A percentile compares a stretch with the other conserved stretches of the same genome.
Evolutionary conservation across 441 rosid genomes (phyloP).

Genomic region (Jatropha multifida): DNA sequence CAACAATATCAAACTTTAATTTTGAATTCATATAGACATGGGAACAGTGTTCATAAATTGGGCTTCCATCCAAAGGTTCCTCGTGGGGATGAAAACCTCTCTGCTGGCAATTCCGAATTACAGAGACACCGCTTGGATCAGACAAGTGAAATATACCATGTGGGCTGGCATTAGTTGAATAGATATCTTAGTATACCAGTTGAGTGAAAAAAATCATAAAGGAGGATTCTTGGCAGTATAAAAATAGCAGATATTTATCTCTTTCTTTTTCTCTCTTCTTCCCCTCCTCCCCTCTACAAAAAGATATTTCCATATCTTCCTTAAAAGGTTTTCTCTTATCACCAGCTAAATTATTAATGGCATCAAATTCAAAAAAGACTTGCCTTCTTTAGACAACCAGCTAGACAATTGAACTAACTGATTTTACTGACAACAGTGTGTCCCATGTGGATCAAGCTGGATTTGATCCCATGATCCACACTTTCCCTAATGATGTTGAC

Average conservation of each 20-base stretch:
- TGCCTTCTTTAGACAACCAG: neutral
- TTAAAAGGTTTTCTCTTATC: neutral
- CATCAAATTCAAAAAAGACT: neutral
- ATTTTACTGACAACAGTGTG: neutral
- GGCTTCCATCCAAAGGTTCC: slow-evolving; percentile 73
- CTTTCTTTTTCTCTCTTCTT: too few relatives aligned
- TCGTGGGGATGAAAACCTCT: slow-evolving; percentile 99
- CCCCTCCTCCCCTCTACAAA: neutral
- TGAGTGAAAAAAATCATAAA: neutral
- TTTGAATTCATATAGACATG: slow-evolving; percentile 84
- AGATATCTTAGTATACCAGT: slow-evolving; percentile 4
- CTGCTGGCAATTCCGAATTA: slow-evolving; percentile 90
- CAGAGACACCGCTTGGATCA: slow-evolving; percentile 83
- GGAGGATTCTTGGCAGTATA: neutral
- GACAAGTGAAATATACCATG: slow-evolving; percentile 96
- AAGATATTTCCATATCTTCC: neutral
- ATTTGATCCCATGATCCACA: neutral
- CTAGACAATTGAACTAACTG: too few relatives aligned
- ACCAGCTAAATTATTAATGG: neutral
- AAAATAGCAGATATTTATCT: neutral
- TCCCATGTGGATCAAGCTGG: neutral
- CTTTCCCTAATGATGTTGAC: neutral
- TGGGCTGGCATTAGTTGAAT: slow-evolving; percentile 43
- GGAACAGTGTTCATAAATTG: slow-evolving; percentile 93
- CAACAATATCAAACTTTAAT: slow-evolving; percentile 62